Conservation (phyloP, 306 rosid genomes). For the Nissolia schottii region DNA sequence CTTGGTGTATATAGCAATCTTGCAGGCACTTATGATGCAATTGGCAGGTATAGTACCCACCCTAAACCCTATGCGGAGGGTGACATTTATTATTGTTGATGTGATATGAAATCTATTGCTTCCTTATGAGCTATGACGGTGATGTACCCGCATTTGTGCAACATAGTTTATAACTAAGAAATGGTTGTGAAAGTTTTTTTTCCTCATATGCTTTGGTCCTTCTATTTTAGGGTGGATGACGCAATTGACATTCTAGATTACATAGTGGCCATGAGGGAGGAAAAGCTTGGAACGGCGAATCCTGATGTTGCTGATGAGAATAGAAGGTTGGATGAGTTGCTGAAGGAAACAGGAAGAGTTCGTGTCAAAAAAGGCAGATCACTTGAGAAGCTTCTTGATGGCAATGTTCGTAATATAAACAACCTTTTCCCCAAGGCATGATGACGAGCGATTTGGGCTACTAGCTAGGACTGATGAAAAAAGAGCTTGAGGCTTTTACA, state of each 20-base stretch:
- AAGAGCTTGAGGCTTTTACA: background rate
- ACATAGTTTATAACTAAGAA: no score
- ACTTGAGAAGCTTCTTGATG: slow-evolving; percentile 73
- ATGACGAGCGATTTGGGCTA: background rate
- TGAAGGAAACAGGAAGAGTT: slow-evolving; percentile 87
- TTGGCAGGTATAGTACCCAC: no score
- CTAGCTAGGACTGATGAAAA: slow-evolving; percentile 13
- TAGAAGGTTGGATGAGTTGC: slow-evolving; percentile 72
- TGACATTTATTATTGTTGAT: background rate
- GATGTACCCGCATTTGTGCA: no score
- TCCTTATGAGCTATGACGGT: no score
- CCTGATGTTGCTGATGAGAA: slow-evolving; percentile 90
- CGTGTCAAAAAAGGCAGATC: slow-evolving; percentile 63
- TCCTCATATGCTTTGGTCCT: background rate
- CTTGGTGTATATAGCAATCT: no score
- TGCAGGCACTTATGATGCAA: no score
- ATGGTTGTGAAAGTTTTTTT: slow-evolving; percentile 4
- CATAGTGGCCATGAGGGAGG: slow-evolving; percentile 72
- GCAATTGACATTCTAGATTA: slow-evolving; percentile 80
- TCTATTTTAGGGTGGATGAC: slow-evolving; percentile 66
- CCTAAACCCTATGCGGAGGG: no score
- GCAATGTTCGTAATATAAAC: slow-evolving; percentile 27
- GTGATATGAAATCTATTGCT: background rate
- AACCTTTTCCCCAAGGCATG: slow-evolving; percentile 14
- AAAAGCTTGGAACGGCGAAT: slow-evolving; percentile 92